Base-by-base conservation (phyloP, 2,329 filamentous ascomycete genomes). In the Penicillium sclerotiorum region DNA sequence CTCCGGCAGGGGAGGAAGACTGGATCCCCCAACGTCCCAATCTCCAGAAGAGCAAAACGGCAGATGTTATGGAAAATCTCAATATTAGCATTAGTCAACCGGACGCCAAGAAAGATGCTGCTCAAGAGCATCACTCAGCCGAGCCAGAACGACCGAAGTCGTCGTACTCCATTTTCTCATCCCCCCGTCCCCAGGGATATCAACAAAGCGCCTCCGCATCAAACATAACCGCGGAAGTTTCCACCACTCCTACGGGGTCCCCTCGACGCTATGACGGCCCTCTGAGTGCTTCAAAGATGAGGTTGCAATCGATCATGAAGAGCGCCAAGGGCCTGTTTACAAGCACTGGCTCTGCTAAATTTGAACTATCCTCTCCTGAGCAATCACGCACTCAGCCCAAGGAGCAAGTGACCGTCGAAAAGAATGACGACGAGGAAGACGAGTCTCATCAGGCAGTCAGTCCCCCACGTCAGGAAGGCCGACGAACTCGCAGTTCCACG, bases 211-310 rank as follows among this genome's bases (percentile, higher is more conserved):
- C 80, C 9, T 86, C 86, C 0, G 78, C 82, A 2, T 84, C 84
- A 0, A 83, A 84, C 52, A 77, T 80, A 6, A 66, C 76, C 15
- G 68, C 80, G 21, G 73, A 72, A n/a, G 37, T 48, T 8, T 77
- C 83, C 11, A 85, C 81, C 13, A 85, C 81, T 43, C 82, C 83
- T 22, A 69, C 72, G 40, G 80, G 78, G 23, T 85, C 83, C 20
- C 83, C 83, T 22, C 68, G 60, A 60, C 80, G 68, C 73, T 81
- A 68, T 74, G 91, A 95, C 58, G 93, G 88, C 50, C 90, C 90
- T 5, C 72, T 96, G 51, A 96, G 92, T 70, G 90, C 94, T 44
- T 92, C 94, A 22, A 97, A 96, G 74, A 90, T 89, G 64, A 95
- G 91, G 67, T 78, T 97, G 40, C 95, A 93, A 39, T 95, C 92